phyloP scores from a whole-genome alignment of 1,139 yeast genomes.

The Scheffersomyces segobiensis region DNA sequence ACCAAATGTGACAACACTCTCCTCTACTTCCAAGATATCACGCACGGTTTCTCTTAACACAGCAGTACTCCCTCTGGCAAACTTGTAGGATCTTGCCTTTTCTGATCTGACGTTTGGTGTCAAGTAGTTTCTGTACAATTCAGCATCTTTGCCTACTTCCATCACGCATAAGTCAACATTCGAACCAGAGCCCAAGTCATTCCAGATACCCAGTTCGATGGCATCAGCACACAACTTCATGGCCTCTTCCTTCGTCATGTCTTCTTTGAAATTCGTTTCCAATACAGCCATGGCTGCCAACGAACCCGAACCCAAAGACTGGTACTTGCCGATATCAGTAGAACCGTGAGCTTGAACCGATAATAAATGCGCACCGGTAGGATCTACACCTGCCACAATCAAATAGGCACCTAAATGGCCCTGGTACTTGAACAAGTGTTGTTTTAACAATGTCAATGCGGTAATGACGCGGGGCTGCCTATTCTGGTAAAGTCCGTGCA shows the following conservation, averaged over 20 bases:
- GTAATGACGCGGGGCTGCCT: constrained; percentile 93
- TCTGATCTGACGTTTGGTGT: constrained; percentile 86
- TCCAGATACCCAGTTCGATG: constrained; percentile 97
- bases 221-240: constrained; percentile 88
- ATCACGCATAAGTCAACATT: constrained; percentile 96
- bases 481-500: constrained; percentile 79
- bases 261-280: constrained; percentile 83
- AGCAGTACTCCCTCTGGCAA: constrained; percentile 90
- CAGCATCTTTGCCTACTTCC: constrained; percentile 89
- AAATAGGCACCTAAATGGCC: constrained; percentile 96
- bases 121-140: constrained; percentile 78
- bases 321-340: constrained; percentile 91
- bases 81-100: constrained; percentile 80
- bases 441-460: constrained; percentile 89
- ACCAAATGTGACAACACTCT: constrained; percentile 50
- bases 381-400: constrained; percentile 96
- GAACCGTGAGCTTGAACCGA: constrained; percentile 98
- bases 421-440: constrained; percentile 93
- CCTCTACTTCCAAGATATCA: constrained; percentile 70
- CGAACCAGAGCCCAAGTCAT: constrained; percentile 97
- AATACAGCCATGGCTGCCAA: constrained; percentile 98
- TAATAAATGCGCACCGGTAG: constrained; percentile 91
- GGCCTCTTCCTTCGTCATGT: constrained; percentile 82
- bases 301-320: constrained; percentile 95
- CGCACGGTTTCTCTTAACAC: constrained; percentile 66